A percentile compares a stretch with the other conserved stretches of the same genome.
Conservation (phyloP, 2,329 filamentous ascomycete species). For the Pseudohalonectria lignicola region DNA sequence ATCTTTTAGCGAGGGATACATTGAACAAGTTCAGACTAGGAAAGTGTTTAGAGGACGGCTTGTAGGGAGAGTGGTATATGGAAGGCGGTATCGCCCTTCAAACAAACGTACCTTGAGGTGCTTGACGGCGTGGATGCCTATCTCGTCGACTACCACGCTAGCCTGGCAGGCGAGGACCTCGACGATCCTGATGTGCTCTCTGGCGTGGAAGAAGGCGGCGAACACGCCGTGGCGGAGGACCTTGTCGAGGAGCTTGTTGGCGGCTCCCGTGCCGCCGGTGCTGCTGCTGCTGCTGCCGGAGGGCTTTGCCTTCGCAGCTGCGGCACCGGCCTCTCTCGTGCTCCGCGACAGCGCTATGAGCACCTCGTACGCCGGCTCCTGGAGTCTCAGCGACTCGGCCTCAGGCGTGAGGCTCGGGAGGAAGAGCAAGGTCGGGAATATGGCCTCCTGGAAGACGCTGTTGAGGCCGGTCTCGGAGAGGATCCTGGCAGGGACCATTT, state of each 20-base stretch:
- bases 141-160: conserved; percentile 33
- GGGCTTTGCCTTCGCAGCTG: no score
- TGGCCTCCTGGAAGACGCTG: conserved; percentile 55
- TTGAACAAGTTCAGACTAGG: no score
- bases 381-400: conserved; percentile 52
- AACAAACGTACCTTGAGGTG: conserved; percentile 47
- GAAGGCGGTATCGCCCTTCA: no score
- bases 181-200: conserved; percentile 46
- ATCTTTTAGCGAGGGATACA: no score
- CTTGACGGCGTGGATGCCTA: conserved; percentile 54
- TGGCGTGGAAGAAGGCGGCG: conserved; percentile 43
- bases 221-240: conserved; percentile 46
- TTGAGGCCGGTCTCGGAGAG: conserved; percentile 54
- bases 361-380: conserved; percentile 55
- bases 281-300: conserved; percentile 5
- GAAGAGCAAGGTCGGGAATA: conserved; percentile 63
- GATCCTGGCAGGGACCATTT: conserved; percentile 37
- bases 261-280: not conserved
- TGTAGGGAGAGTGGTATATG: conserved; percentile 1
- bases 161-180: conserved; percentile 42
- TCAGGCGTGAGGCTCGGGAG: conserved; percentile 70
- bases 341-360: conserved; percentile 45
- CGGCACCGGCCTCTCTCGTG: no score
- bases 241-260: conserved; percentile 34
- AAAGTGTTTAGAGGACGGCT: conserved; percentile 5